These are phyloP conservation scores for Parmelia sp. DNA, from an alignment of 495 filamentous ascomycete species.

Conservation along the genomic window DNA sequence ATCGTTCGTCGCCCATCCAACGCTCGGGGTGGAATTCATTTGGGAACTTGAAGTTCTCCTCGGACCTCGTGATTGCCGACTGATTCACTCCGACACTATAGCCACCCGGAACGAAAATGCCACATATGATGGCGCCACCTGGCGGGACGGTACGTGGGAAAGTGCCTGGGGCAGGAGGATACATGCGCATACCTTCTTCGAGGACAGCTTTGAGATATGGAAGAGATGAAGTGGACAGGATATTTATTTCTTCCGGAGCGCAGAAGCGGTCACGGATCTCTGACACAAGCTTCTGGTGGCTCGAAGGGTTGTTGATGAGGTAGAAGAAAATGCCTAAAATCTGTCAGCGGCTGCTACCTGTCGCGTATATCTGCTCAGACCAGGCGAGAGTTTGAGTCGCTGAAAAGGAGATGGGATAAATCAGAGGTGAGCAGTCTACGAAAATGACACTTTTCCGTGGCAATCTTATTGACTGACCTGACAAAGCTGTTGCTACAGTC, in stretches of 20 bases:
- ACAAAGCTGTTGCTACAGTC: not conserved
- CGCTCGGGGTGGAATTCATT: conserved; percentile 48
- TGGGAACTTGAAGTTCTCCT: conserved; percentile 40
- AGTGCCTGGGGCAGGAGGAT: conserved; percentile 52
- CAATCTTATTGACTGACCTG: too few species aligned
- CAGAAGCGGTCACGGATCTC: conserved; percentile 52
- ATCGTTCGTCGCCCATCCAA: conserved; percentile 38
- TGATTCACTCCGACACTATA: conserved; percentile 56
- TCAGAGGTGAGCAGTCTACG: too few species aligned
- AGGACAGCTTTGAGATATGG: conserved; percentile 59
- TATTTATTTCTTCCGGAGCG: conserved; percentile 28
- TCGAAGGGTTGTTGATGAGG: conserved; percentile 46
- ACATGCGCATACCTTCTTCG: conserved; percentile 58
- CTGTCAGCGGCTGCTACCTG: conserved; percentile 1
- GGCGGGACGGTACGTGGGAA: conserved; percentile 43
- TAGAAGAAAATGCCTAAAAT: conserved; percentile 54
- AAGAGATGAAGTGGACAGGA: conserved; percentile 49
- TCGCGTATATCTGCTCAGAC: not conserved
- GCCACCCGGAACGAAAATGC: conserved; percentile 46
- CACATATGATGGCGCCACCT: conserved; percentile 31
- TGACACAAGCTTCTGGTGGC: conserved; percentile 37
- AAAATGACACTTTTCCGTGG: too few species aligned
- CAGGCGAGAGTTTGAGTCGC: too few species aligned
- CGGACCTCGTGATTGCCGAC: conserved; percentile 39
- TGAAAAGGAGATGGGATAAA: too few species aligned